Base-by-base conservation (phyloP, 2,329 filamentous ascomycete genomes). In the Pseudogymnoascus sp. region DNA sequence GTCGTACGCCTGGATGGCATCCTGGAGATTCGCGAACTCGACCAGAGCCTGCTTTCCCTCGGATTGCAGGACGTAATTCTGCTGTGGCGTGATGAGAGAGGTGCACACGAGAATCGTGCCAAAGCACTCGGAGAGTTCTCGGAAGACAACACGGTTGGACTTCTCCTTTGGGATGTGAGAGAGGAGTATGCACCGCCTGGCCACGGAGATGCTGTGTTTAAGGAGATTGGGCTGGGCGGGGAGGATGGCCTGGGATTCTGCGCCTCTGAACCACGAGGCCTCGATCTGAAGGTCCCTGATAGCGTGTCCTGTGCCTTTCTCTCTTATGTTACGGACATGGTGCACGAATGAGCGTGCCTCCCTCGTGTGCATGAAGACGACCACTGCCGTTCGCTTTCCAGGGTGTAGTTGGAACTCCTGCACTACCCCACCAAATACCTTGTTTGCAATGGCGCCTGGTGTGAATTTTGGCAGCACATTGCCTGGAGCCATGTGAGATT, bases 391-490 rank as follows among this genome's bases (percentile, higher is more conserved):
- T 1, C 60, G 25, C 12, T 59, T 33, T n/a, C 4, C 25, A 5
- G 60, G 60, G n/a, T 38, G 41, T 7, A 63, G 37, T 14, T 63
- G 62, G 18, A 63, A 62, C 5, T 63, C 62, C 9, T 63, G 60
- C 5, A 63, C 18, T 8, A 62, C 25, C 4, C 60, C 62, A 9
- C 62, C 62, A 31, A 63, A 63, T 2, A 62, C 33, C 8, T 37
- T 60, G 16, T 18, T 16, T 7, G 59, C 45, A 23, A 63, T 63
- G 11, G 43, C 18, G 14, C 28, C 41, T 21, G 60, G 60, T n/a
- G 60, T 62, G 23, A 52, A 63, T n/a, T 18, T 43, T 41, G 59
- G 52, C 9, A 60, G 23, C 9, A 55, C 28, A 14, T 35, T 16
- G 16, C 28, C 49, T 33, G 5, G 16, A 4, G n/a, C 25, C 5